Percentiles rank a stretch among this genome's conserved stretches.
Evolutionary conservation across 1,139 yeast species (phyloP).

Genomic region (Hyphopichia pseudoburtonii): DNA sequence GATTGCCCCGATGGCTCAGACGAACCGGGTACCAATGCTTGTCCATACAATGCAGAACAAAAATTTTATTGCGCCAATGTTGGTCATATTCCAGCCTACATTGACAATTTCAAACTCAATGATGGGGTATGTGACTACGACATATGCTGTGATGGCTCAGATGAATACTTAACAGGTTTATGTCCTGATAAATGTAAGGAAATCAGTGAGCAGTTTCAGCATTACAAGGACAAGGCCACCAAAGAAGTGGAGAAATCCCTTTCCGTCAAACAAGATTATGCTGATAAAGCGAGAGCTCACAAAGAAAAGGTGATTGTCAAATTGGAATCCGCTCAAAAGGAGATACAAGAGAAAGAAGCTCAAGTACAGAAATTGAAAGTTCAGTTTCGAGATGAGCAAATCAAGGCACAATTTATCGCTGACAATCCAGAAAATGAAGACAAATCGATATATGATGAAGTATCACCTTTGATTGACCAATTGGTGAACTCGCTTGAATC

Average conservation of each 20-base stretch:
- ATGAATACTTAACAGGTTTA: conserved; percentile 52
- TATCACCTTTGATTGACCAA: conserved; percentile 16
- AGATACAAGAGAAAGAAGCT: conserved; percentile 6
- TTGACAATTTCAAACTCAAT: conserved; percentile 65
- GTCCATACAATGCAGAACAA: conserved; percentile 43
- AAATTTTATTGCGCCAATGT: conserved; percentile 74
- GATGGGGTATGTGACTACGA: conserved; percentile 95
- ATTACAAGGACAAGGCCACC: conserved; percentile 15
- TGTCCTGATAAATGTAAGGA: conserved; percentile 65
- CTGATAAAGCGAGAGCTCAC: conserved; percentile 25
- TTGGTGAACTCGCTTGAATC: conserved; percentile 22
- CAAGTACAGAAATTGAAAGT: conserved; percentile 3
- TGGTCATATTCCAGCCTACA: conserved; percentile 61
- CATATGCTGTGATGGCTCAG: conserved; percentile 92
- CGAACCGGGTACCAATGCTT: conserved; percentile 95
- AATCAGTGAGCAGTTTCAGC: conserved; percentile 30
- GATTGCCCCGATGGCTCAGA: conserved; percentile 99
- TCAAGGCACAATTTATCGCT: conserved; percentile 3
- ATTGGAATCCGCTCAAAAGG: conserved; percentile 16
- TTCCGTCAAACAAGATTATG: conserved; percentile 17
- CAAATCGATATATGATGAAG: conserved; percentile 17
- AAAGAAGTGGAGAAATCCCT: conserved; percentile 24
- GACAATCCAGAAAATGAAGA: conserved; percentile 12
- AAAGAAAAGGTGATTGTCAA: conserved; percentile 22
- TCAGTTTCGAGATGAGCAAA: conserved; percentile 9